A percentile compares a stretch with the other conserved stretches of the same genome.
These are phyloP conservation scores for Ampelocalamus luodianensis DNA, from an alignment of 176 grass and related monocot species.

Conservation along the genomic window DNA sequence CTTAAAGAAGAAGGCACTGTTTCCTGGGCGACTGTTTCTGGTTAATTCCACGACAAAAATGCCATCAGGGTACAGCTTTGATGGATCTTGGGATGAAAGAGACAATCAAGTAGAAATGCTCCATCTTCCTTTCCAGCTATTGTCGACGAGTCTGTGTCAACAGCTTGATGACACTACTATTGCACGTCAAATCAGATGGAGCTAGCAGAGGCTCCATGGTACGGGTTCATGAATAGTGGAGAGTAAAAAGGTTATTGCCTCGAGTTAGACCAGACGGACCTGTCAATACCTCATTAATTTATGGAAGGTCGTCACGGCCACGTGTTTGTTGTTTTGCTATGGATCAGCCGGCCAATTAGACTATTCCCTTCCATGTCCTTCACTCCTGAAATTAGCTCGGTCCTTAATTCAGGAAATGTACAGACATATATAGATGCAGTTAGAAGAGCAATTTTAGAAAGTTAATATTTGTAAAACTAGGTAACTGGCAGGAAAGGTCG, in stretches of 20 bases:
- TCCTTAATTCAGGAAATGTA: background rate
- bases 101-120: slow-evolving; percentile 29
- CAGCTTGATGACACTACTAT: slow-evolving; percentile 32
- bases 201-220: slow-evolving; percentile 27
- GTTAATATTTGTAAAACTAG: background rate
- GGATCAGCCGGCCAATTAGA: background rate
- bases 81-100: slow-evolving; percentile 16
- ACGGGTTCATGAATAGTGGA: background rate
- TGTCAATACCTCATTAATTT: background rate
- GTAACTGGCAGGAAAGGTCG: background rate
- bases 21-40: background rate
- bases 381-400: background rate
- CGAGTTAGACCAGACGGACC: slow-evolving; percentile 32
- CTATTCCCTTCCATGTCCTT: background rate
- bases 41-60: slow-evolving; percentile 35
- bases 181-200: slow-evolving; percentile 46
- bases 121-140: background rate
- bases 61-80: slow-evolving; percentile 14
- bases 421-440: background rate
- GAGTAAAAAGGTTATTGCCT: slow-evolving; percentile 32
- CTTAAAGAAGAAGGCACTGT: slow-evolving; percentile 21
- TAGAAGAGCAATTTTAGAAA: background rate
- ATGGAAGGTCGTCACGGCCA: slow-evolving; percentile 4
- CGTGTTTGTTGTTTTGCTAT: slow-evolving; percentile 40
- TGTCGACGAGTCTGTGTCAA: slow-evolving; percentile 37